Conservation (phyloP, 2,329 filamentous ascomycete genomes). For the Aspergillus pseudonomiae region DNA sequence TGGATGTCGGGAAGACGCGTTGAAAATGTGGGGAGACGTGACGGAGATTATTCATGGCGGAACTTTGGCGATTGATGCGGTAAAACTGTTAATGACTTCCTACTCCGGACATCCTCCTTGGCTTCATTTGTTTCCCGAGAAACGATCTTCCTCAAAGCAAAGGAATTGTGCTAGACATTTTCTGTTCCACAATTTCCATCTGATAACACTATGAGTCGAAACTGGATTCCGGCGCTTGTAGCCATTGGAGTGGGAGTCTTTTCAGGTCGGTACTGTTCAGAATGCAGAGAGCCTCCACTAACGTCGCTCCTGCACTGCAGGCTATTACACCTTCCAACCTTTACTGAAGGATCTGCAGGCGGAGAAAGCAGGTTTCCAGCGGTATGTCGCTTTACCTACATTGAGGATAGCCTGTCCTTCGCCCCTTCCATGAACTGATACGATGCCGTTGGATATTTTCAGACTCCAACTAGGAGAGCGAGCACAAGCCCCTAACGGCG, state of each 20-base stretch:
- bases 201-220: constrained; percentile 10
- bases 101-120: neutral
- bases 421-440: constrained; percentile 1
- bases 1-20: constrained; percentile 24
- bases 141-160: neutral
- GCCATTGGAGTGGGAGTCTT: constrained; percentile 27
- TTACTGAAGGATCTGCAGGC: constrained; percentile 40
- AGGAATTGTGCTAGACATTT: neutral
- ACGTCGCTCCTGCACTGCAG: constrained; percentile 27
- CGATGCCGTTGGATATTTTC: neutral
- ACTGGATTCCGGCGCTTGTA: constrained; percentile 13
- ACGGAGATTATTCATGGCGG: constrained; percentile 19
- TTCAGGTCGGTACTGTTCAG: constrained; percentile 33
- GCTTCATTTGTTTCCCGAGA: neutral
- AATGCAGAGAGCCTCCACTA: constrained; percentile 13
- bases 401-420: neutral
- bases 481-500: neutral
- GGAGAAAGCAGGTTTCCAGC: constrained; percentile 27
- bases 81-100: neutral
- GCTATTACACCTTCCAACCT: constrained; percentile 49
- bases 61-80: constrained; percentile 26
- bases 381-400: constrained; percentile 14
- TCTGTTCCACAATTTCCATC: neutral
- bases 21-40: constrained; percentile 32
- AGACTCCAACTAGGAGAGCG: neutral